Evolutionary conservation across 1,284 basidiomycete genomes (phyloP).

Genomic region (Cutaneotrichosporon sp.): DNA sequence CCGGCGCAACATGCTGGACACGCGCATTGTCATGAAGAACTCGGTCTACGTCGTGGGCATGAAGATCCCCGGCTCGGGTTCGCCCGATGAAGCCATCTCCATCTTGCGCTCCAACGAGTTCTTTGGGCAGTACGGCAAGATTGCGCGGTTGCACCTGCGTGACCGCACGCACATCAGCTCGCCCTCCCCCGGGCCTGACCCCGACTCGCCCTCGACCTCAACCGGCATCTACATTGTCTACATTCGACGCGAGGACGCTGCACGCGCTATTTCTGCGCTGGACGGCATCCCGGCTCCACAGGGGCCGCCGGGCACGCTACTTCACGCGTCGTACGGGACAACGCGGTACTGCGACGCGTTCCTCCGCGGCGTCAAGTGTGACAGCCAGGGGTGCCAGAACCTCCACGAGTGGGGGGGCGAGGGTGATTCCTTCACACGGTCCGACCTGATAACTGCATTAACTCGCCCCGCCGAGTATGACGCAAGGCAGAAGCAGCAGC

Average conservation of each 20-base stretch:
- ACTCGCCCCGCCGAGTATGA: slow-evolving; percentile 50
- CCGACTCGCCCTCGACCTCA: slow-evolving; percentile 55
- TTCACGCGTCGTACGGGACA: slow-evolving; percentile 94
- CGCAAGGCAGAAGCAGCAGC: slow-evolving; percentile 46
- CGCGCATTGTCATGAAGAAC: slow-evolving; percentile 94
- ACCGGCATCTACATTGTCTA: slow-evolving; percentile 96
- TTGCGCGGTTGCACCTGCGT: slow-evolving; percentile 90
- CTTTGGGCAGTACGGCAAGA: slow-evolving; percentile 98
- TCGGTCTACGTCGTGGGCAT: slow-evolving; percentile 97
- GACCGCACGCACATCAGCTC: slow-evolving; percentile 66
- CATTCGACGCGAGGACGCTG: slow-evolving; percentile 90
- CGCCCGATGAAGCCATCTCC: slow-evolving; percentile 94
- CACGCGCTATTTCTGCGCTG: slow-evolving; percentile 86
- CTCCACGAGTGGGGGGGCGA: slow-evolving; percentile 98
- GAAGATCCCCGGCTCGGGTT: slow-evolving; percentile 62
- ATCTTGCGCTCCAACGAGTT: slow-evolving; percentile 94
- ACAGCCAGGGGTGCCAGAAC: slow-evolving; percentile 75
- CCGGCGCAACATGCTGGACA: slow-evolving; percentile 85
- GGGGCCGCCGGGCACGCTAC: slow-evolving; percentile 70
- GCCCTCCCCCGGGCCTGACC: slow-evolving; percentile 59
- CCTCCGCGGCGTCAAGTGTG: slow-evolving; percentile 81
- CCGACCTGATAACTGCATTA: slow-evolving; percentile 80
- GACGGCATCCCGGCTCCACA: slow-evolving; percentile 84
- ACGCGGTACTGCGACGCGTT: slow-evolving; percentile 99
- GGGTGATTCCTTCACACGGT: slow-evolving; percentile 92